A percentile compares a stretch with the other conserved stretches of the same genome.
Conservation (phyloP, 2,329 filamentous ascomycete species). For the Gnomoniopsis sp. region DNA sequence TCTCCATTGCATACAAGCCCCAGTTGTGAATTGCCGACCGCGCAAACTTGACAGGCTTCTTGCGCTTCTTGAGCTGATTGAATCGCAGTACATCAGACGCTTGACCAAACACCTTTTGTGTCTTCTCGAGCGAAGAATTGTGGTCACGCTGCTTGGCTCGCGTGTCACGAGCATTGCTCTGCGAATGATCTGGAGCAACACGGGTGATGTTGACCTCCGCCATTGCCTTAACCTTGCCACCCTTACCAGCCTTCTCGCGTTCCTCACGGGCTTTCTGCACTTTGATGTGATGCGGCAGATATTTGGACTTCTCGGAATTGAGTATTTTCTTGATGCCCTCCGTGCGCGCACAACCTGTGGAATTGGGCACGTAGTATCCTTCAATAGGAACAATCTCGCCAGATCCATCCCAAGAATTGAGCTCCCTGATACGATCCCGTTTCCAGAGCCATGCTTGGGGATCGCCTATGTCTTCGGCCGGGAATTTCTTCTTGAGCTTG, state of each 20-base stretch:
- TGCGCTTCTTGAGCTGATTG: slow-evolving; percentile 98
- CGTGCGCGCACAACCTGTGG: slow-evolving; percentile 81
- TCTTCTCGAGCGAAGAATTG: slow-evolving; percentile 90
- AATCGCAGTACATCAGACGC: slow-evolving; percentile 93
- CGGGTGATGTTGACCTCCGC: slow-evolving; percentile 69
- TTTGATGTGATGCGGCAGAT: slow-evolving; percentile 94
- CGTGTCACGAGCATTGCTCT: slow-evolving; percentile 87
- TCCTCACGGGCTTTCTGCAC: slow-evolving; percentile 89
- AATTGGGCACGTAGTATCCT: slow-evolving; percentile 79
- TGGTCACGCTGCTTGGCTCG: slow-evolving; percentile 94
- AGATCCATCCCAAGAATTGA: slow-evolving; percentile 42
- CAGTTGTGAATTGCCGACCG: slow-evolving; percentile 98
- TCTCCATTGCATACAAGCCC: slow-evolving; percentile 96
- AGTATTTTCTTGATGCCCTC: slow-evolving; percentile 94
- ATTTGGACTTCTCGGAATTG: slow-evolving; percentile 97
- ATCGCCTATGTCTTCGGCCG: slow-evolving; percentile 41
- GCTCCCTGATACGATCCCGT: slow-evolving; percentile 51
- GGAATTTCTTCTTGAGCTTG: slow-evolving; percentile 47
- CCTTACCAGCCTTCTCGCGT: slow-evolving; percentile 68
- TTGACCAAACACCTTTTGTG: slow-evolving; percentile 79
- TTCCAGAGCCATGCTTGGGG: slow-evolving; percentile 56
- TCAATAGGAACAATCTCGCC: slow-evolving; percentile 40
- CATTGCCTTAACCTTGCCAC: slow-evolving; percentile 61
- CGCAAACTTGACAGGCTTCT: slow-evolving; percentile 98
- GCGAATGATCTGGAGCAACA: slow-evolving; percentile 77